A percentile compares a stretch with the other conserved stretches of the same genome.
These are phyloP conservation scores for Lipomyces mesembrius DNA, from an alignment of 805 yeast genomes.

Conservation along the genomic window DNA sequence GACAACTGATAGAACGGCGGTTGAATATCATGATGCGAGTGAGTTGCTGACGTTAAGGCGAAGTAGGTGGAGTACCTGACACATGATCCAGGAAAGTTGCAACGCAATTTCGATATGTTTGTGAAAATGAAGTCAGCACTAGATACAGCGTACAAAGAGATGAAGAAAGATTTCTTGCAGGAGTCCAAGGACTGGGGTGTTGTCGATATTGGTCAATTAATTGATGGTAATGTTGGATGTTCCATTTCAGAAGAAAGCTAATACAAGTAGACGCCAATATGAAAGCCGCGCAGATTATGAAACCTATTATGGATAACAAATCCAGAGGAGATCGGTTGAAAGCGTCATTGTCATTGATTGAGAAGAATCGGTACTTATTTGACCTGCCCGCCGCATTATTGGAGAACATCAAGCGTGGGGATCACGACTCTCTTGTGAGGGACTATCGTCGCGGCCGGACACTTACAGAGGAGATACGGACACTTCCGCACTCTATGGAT, in stretches of 20 bases:
- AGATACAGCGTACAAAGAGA: conserved; percentile 63
- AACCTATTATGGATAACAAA: conserved; percentile 62
- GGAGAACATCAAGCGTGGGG: conserved; percentile 50
- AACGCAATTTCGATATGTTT: conserved; percentile 62
- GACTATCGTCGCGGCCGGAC: conserved; percentile 61
- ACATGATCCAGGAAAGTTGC: conserved; percentile 4
- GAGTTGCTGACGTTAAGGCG: not conserved
- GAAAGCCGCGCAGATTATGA: conserved; percentile 57
- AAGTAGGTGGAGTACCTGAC: not conserved
- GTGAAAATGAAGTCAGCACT: conserved; percentile 67
- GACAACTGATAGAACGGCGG: not conserved
- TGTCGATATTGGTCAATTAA: conserved; percentile 46
- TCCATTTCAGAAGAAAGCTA: not conserved
- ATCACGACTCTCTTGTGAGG: conserved; percentile 61
- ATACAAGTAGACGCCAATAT: conserved; percentile 51
- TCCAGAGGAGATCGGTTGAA: conserved; percentile 55
- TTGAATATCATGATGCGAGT: conserved; percentile 7
- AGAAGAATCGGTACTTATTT: conserved; percentile 58
- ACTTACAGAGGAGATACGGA: conserved; percentile 39
- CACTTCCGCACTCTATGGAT: conserved; percentile 35
- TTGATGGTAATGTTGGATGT: conserved; percentile 42
- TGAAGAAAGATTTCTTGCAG: conserved; percentile 50
- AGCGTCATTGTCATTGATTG: conserved; percentile 56
- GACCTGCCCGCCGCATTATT: conserved; percentile 60
- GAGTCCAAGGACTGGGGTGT: conserved; percentile 45